Conservation (phyloP, 2,329 filamentous ascomycete genomes). For the Exophiala calicioides region DNA sequence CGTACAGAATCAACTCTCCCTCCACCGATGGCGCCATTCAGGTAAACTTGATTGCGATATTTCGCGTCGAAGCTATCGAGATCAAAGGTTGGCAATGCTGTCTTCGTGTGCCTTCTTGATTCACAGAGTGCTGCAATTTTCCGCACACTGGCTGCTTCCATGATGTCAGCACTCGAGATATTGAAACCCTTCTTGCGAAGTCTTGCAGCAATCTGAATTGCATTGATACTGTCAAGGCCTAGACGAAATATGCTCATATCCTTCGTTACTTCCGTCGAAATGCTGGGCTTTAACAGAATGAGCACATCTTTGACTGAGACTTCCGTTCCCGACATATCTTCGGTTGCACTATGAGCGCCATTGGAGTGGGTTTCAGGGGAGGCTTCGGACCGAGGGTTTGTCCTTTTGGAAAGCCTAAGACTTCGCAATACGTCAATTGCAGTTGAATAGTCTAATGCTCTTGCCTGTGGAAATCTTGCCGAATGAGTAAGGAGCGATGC, state of each 20-base stretch:
- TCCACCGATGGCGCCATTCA: conserved; percentile 12
- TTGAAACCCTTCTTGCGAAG: conserved; percentile 62
- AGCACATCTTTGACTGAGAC: conserved; percentile 13
- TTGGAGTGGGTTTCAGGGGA: background rate
- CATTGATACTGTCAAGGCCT: conserved; percentile 90
- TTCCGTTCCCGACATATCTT: conserved; percentile 10
- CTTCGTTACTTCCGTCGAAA: conserved; percentile 8
- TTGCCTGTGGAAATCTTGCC: conserved; percentile 21
- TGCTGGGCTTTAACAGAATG: conserved; percentile 13
- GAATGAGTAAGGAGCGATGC: conserved; percentile 38
- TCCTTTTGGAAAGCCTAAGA: background rate
- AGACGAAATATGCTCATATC: conserved; percentile 78
- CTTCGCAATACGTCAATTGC: conserved; percentile 7
- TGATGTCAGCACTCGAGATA: conserved; percentile 70
- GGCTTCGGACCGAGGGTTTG: background rate
- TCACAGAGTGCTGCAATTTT: conserved; percentile 26
- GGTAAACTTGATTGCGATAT: conserved; percentile 34
- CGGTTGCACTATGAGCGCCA: background rate
- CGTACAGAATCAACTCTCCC: conserved; percentile 59
- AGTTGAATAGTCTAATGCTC: conserved; percentile 17
- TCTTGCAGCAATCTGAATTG: conserved; percentile 70
- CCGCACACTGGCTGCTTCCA: conserved; percentile 54
- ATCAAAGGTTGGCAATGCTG: conserved; percentile 44
- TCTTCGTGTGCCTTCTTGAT: background rate
- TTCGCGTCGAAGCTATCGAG: conserved; percentile 54